A percentile compares a stretch with the other conserved stretches of the same genome.
Conservation (phyloP, 2,329 filamentous ascomycete species). For the Pestalotiopsis sp. region DNA sequence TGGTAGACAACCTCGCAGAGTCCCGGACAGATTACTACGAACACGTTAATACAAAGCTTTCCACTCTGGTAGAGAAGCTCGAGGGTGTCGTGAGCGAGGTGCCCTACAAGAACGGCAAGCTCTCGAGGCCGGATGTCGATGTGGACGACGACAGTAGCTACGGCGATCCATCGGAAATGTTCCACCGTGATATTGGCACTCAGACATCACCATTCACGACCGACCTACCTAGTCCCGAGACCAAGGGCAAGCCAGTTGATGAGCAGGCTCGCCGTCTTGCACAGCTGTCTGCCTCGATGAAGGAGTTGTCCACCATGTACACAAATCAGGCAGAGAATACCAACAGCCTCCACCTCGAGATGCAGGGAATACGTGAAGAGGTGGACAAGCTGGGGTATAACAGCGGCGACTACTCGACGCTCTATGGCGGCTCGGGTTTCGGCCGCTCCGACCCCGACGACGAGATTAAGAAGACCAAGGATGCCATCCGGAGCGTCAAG, state of each 20-base stretch:
- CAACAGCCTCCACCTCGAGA: conserved; percentile 51
- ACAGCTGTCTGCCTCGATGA: conserved; percentile 43
- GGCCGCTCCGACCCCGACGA: conserved; percentile 60
- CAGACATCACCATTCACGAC: conserved; percentile 66
- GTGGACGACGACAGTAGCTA: conserved; percentile 44
- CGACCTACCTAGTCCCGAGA: conserved; percentile 26
- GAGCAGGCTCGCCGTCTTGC: conserved; percentile 44
- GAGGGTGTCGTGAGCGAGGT: conserved; percentile 63
- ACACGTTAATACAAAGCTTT: conserved; percentile 47
- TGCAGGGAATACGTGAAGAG: conserved; percentile 66
- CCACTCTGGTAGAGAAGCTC: conserved; percentile 50
- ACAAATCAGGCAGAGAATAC: conserved; percentile 47
- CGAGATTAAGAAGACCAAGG: conserved; percentile 72
- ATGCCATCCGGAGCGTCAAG: conserved; percentile 78
- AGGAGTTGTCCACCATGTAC: conserved; percentile 44
- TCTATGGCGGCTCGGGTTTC: conserved; percentile 39
- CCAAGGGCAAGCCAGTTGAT: conserved; percentile 31
- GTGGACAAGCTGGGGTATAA: conserved; percentile 61
- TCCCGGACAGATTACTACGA: conserved; percentile 55
- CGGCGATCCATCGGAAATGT: conserved; percentile 74
- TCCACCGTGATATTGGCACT: conserved; percentile 78
- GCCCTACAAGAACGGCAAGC: conserved; percentile 41
- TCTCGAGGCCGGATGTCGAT: conserved; percentile 17
- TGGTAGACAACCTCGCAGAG: conserved; percentile 54
- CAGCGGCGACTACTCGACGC: conserved; percentile 38